Percentiles rank a stretch among this genome's conserved stretches.
phyloP scores from a whole-genome alignment of 257 asterid genomes.

The Echites panduratus region DNA sequence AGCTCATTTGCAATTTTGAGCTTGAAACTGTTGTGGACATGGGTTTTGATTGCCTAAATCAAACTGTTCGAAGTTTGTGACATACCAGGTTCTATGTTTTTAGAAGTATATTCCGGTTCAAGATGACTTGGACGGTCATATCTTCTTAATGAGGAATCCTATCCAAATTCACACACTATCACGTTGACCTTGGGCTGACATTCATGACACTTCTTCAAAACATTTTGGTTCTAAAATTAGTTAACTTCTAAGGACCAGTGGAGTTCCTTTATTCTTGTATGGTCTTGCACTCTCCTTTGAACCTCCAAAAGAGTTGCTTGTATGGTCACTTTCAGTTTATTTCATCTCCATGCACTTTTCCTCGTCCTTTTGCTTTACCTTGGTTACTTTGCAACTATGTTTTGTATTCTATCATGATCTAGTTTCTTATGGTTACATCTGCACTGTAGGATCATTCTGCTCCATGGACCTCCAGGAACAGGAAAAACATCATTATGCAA shows the following conservation, averaged over 20 bases:
- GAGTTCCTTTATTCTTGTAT: too few relatives aligned
- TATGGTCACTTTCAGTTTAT: background rate
- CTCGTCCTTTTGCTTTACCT: background rate
- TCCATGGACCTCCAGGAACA: conserved; percentile 99
- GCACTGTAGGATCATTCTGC: conserved; percentile 78
- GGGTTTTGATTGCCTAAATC: background rate
- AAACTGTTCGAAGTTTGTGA: background rate
- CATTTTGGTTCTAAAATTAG: background rate
- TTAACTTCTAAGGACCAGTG: background rate
- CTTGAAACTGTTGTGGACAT: background rate
- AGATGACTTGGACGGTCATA: background rate
- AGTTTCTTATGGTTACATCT: conserved; percentile 11
- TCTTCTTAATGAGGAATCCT: conserved; percentile 4
- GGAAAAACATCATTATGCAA: conserved; percentile 98
- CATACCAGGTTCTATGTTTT: background rate
- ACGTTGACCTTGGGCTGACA: too few relatives aligned
- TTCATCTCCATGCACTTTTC: background rate
- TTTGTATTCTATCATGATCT: background rate
- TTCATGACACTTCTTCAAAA: background rate
- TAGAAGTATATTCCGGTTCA: background rate
- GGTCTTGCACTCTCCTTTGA: background rate
- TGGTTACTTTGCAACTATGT: background rate
- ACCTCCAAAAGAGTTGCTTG: background rate
- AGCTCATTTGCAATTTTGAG: background rate
- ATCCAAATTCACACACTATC: background rate